Conservation (phyloP, 2,329 filamentous ascomycete genomes). For the Xylaria hypoxylon region DNA sequence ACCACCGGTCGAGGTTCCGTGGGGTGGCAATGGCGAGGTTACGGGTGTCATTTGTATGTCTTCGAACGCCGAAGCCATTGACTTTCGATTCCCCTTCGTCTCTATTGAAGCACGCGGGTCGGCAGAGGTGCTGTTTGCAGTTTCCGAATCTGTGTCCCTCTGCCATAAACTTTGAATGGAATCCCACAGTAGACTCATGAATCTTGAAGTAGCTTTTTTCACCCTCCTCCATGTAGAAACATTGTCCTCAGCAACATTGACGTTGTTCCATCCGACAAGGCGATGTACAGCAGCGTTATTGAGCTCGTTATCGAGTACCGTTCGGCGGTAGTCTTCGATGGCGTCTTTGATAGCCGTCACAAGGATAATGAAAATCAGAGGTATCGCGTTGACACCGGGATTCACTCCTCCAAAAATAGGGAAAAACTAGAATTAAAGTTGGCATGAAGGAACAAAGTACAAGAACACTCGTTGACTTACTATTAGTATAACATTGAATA, state of each 20-base stretch:
- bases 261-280: constrained; percentile 88
- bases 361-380: constrained; percentile 89
- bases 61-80: constrained; percentile 67
- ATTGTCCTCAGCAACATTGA: constrained; percentile 90
- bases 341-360: constrained; percentile 95
- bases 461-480: constrained; percentile 68
- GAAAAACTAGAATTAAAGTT: constrained; percentile 75
- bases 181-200: constrained; percentile 66
- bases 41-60: constrained; percentile 98
- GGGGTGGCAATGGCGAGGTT: constrained; percentile 76
- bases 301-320: constrained; percentile 88
- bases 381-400: constrained; percentile 88
- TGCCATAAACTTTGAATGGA: constrained; percentile 61
- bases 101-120: constrained; percentile 75
- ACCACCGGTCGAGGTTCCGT: constrained; percentile 19
- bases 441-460: constrained; percentile 7
- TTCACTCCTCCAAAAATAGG: constrained; percentile 94
- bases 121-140: constrained; percentile 63
- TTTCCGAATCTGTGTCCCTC: constrained; percentile 62
- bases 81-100: constrained; percentile 66
- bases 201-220: constrained; percentile 85
- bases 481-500: constrained; percentile 93
- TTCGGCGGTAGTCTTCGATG: constrained; percentile 94
- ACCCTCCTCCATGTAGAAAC: constrained; percentile 86
- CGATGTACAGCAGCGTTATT: constrained; percentile 97